Percentiles rank a stretch among this genome's conserved stretches.
Evolutionary conservation across 352 stramenopile species (phyloP).

Genomic region (Phytophthora agathidicida): DNA sequence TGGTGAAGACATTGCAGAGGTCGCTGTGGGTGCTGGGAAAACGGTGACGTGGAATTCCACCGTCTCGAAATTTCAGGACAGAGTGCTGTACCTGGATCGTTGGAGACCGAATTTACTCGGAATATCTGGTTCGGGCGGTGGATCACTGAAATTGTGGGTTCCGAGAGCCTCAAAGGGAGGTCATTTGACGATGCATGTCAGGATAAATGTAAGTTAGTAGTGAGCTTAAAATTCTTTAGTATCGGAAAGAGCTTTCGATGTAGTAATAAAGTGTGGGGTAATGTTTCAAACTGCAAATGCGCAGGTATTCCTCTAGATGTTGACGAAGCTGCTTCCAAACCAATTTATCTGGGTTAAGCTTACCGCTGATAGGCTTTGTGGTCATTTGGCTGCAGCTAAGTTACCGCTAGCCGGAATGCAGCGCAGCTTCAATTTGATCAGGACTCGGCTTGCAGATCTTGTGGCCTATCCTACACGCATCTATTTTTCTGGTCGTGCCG

Average conservation of each 20-base stretch:
- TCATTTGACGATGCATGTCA: constrained; percentile 14
- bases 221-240: not conserved
- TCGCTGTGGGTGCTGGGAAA: constrained; percentile 5
- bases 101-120: constrained; percentile 8
- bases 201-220: constrained; percentile 16
- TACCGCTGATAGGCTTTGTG: no score
- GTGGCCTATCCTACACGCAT: constrained; percentile 4
- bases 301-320: no score
- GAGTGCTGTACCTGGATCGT: constrained; percentile 20
- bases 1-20: constrained; percentile 5
- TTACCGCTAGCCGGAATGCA: constrained; percentile 2
- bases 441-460: not conserved
- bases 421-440: not conserved
- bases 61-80: constrained; percentile 16
- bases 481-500: constrained; percentile 10
- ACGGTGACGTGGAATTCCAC: constrained; percentile 17
- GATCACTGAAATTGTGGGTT: constrained; percentile 18
- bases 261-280: no score
- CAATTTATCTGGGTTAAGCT: no score
- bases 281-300: no score
- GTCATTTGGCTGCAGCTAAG: no score
- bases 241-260: not conserved
- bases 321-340: no score
- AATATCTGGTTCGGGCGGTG: constrained; percentile 13
- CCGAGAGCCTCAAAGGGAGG: constrained; percentile 8